Evolutionary conservation across 495 filamentous ascomycete genomes (phyloP), one percentile per base, ranked within the genome.

Genomic region (Penicillium psychrofluorescens): DNA sequence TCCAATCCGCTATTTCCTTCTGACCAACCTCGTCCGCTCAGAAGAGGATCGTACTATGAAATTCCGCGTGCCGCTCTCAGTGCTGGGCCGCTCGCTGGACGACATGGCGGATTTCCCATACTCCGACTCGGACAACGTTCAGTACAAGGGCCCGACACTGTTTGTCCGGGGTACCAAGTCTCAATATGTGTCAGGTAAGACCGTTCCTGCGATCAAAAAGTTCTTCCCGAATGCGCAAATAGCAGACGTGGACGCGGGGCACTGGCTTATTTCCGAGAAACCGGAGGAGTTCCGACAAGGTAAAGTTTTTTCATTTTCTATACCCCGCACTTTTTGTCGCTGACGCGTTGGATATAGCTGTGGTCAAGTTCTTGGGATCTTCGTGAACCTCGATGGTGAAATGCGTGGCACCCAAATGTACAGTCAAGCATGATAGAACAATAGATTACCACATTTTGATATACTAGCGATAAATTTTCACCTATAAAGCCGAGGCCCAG

Each of bases 181-280:
- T 57, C 74, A 69, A 42, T 98, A 98, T 63, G 81, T 98, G 1
- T 76, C 85, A 1, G 90, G 95, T 52, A 86, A 95, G 56, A 79
- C 81, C n/a, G 61, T 98, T 29, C 91, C 92, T 8, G 66, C 85
- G 5, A 88, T 95, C 47, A 94, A 90, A 14, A 73, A 75, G 47
- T 96, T 97, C 63, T 98, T 96, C 61, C 92, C 92, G 27, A 69
- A 75, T 34, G 92, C 95, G 45, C 62, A 77, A 54, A 57, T 96
- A 29, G 78, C 73, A 11, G 90, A 95, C 68, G 77, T 96, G 30
- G 86, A 95, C 13, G 77, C 84, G 6, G 92, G 92, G 0, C 92
- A 98, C 58, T 97, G 92, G 92, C 70, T 98, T 0, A 91, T 94
- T 51, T 88, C 86, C 8, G 91, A 97, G 71, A 86, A 90, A 45